Percentiles rank a stretch among this genome's conserved stretches.
Evolutionary conservation across 2,329 filamentous ascomycete species (phyloP).

Genomic region (Fusarium penzigii): DNA sequence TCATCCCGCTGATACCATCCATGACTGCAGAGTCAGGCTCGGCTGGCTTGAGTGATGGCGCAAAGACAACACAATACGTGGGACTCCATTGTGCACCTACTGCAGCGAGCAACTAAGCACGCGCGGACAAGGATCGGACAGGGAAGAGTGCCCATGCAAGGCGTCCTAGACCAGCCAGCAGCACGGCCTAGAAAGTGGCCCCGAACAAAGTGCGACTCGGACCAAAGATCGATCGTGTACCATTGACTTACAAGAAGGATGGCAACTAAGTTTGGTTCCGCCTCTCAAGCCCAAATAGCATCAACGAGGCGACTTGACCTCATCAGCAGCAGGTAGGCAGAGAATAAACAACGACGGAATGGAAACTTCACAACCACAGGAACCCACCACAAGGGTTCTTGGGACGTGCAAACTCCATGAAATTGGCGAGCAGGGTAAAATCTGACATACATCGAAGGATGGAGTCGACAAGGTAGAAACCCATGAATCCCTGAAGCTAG

Average conservation of each 20-base stretch:
- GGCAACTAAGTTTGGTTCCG: too few relatives aligned
- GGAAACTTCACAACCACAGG: too few relatives aligned
- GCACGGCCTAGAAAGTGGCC: constrained; percentile 17
- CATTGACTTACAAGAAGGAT: constrained; percentile 2
- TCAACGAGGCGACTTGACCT: too few relatives aligned
- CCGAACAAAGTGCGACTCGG: constrained; percentile 5
- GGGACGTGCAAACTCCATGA: constrained; percentile 4
- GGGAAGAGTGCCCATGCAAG: constrained; percentile 18
- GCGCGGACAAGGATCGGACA: constrained; percentile 11
- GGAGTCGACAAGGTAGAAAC: constrained; percentile 8
- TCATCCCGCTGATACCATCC: background rate
- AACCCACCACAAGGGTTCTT: constrained; percentile 6
- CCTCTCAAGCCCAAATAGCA: too few relatives aligned
- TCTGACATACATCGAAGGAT: constrained; percentile 12
- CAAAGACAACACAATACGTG: constrained; percentile 18
- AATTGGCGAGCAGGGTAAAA: constrained; percentile 14
- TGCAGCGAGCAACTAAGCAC: constrained; percentile 17
- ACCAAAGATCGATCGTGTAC: constrained; percentile 14
- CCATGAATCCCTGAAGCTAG: constrained; percentile 11
- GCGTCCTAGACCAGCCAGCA: constrained; percentile 23
- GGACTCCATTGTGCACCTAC: constrained; percentile 16
- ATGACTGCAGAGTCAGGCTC: background rate
- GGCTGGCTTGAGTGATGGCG: background rate
- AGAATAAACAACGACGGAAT: too few relatives aligned
- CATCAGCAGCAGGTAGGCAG: too few relatives aligned